phyloP scores from a whole-genome alignment of 2,329 filamentous ascomycete species.

The Aulographum hederae region DNA sequence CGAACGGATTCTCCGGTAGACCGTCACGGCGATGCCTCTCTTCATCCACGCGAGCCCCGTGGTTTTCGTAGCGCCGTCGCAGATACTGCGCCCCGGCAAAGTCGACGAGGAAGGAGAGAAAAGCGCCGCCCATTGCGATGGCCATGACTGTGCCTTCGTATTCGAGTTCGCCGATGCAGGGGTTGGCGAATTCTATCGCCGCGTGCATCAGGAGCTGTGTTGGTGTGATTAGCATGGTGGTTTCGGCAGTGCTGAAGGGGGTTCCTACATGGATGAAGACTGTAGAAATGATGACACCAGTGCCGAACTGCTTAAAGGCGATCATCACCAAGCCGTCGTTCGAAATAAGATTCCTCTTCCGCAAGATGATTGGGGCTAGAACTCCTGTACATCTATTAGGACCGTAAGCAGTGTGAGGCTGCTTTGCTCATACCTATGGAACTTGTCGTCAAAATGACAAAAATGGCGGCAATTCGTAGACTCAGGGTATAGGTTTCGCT shows the following conservation, averaged over 20 bases:
- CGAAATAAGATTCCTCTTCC: conserved; percentile 35
- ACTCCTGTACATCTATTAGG: conserved; percentile 25
- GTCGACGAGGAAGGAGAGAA: conserved; percentile 55
- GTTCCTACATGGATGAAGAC: conserved; percentile 45
- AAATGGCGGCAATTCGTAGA: conserved; percentile 48
- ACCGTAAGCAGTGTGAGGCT: too few species aligned
- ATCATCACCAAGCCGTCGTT: conserved; percentile 34
- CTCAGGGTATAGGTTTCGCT: background rate
- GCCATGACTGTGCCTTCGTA: conserved; percentile 55
- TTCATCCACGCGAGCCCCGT: background rate
- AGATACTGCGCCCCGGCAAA: conserved; percentile 29
- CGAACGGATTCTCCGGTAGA: too few species aligned
- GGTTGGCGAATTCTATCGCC: conserved; percentile 50
- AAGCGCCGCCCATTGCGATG: conserved; percentile 56
- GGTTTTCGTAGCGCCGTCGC: background rate
- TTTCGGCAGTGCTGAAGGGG: background rate
- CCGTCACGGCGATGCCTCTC: too few species aligned
- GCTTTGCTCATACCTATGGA: conserved; percentile 31
- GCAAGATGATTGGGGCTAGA: conserved; percentile 46
- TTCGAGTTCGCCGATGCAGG: conserved; percentile 44
- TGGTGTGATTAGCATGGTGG: conserved; percentile 2
- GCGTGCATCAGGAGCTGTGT: conserved; percentile 53
- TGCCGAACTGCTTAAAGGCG: conserved; percentile 53
- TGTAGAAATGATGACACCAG: conserved; percentile 53
- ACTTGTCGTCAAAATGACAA: conserved; percentile 52